Base-by-base conservation (phyloP, 345 rosid species). In the Gossypium thurberi region DNA sequence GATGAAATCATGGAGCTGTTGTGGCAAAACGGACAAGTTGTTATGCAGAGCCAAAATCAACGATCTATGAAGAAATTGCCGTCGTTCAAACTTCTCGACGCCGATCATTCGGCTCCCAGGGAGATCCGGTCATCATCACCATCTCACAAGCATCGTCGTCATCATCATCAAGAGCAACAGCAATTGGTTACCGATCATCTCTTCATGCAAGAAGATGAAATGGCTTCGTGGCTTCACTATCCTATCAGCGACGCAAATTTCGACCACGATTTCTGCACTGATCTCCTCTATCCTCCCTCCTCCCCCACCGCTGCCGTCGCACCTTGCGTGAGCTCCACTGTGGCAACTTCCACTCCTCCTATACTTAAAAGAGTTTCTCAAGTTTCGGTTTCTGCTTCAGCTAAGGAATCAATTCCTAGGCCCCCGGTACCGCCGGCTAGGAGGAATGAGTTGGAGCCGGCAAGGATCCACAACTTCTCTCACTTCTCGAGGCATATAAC, bases 1-100 rank as follows among this genome's bases (percentile, higher is more conserved):
- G 90, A 89, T 55, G 91, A 84, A 68, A 80, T 92, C 67, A 86
- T 86, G 99, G 99, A 94, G 89, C 85, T 95, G 43, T 78, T 90
- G 40, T 95, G 99, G 99, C 89, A 89, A 17, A 88, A 95, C 82
- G 99, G 99, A 28, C 99, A 82, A 58, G 94, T 90, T 0, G 89
- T 91, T 66, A 44, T 82, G 80, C 97, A 90, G 8, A 87, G 82
- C 72, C 99, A 89, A 53, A 85, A 84, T 10, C 89, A 77, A 61
- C 82, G 84, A 74, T 74, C 84, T 26, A 59, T 21, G 40, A 89
- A 86, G 85, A 91, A 84, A 75, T 68, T 81, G 8, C 53, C 79
- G n/a, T 72, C 76, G 17, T 43, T 75, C 1, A 80, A 80, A 42
- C 75, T 63, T 20, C 80, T 75, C 46, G 86, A 79, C 23, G 84